These are phyloP conservation scores for Durotheca rogersii DNA, from an alignment of 495 filamentous ascomycete genomes.

Conservation along the genomic window DNA sequence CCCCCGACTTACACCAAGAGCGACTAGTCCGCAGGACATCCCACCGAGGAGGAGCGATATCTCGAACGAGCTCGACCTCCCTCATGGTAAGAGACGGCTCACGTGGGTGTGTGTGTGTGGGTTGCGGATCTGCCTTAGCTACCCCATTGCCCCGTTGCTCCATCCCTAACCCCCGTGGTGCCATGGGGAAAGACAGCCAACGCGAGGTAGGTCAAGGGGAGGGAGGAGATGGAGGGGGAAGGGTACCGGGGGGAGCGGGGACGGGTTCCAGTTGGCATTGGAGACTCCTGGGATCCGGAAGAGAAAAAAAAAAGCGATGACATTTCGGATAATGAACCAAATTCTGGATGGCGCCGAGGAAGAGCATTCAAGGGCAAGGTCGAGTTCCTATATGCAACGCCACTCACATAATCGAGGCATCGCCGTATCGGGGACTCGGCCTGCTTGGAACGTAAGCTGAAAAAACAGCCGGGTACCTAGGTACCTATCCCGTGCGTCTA, in stretches of 20 bases:
- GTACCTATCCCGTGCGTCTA: slow-evolving; percentile 10
- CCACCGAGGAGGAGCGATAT: too few species aligned
- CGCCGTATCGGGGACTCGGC: slow-evolving; percentile 18
- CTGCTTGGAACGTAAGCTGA: not conserved
- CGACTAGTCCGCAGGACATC: slow-evolving; percentile 17
- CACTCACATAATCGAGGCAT: slow-evolving; percentile 9
- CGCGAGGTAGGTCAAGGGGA: slow-evolving; percentile 1
- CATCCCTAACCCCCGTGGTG: slow-evolving; percentile 24
- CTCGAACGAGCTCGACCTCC: slow-evolving; percentile 25
- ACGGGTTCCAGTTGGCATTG: slow-evolving; percentile 3
- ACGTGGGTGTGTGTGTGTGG: slow-evolving; percentile 25
- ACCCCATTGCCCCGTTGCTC: slow-evolving; percentile 22
- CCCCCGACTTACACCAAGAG: slow-evolving; percentile 24
- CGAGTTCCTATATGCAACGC: slow-evolving; percentile 19
- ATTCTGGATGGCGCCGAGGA: slow-evolving; percentile 25
- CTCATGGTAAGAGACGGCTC: slow-evolving; percentile 21
- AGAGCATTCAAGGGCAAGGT: slow-evolving; percentile 19
- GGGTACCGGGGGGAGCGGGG: slow-evolving; percentile 8
- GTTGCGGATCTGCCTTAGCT: slow-evolving; percentile 25
- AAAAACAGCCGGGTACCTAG: not conserved
- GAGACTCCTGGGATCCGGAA: slow-evolving; percentile 12
- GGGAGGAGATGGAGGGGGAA: not conserved
- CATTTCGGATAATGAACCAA: slow-evolving; percentile 32
- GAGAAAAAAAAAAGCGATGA: slow-evolving; percentile 4
- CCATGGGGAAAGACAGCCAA: slow-evolving; percentile 18